A percentile compares a stretch with the other conserved stretches of the same genome.
Evolutionary conservation across 116 monocot genomes (phyloP).

Genomic region (Dioscorea cayenensis): DNA sequence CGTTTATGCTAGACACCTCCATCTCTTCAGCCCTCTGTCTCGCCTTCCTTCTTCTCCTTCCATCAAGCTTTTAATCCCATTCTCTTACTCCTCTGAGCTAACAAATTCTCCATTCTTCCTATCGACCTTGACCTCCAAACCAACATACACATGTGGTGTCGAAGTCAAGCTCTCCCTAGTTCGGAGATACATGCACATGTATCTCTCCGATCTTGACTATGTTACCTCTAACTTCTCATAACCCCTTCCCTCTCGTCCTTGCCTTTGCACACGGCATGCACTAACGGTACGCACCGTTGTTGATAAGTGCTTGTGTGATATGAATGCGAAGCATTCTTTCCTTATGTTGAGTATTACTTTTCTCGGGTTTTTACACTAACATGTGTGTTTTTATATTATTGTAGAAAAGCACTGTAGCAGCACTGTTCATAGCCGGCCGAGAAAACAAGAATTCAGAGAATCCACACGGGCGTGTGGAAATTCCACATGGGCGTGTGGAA

Average conservation of each 20-base stretch:
- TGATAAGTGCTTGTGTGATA: too few species aligned
- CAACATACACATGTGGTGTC: not conserved
- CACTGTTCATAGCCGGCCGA: too few species aligned
- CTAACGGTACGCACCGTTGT: slow-evolving; percentile 80
- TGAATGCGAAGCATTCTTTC: too few species aligned
- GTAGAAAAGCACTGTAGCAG: too few species aligned
- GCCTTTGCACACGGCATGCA: slow-evolving; percentile 71
- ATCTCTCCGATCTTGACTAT: slow-evolving; percentile 32
- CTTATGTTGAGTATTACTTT: too few species aligned
- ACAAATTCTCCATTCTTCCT: slow-evolving; percentile 5
- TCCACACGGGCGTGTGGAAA: too few species aligned
- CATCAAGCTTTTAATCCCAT: slow-evolving; percentile 19
- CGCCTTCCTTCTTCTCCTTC: not conserved
- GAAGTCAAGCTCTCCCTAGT: not conserved
- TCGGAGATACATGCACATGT: not conserved
- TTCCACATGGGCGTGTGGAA: too few species aligned
- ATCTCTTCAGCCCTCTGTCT: slow-evolving; percentile 21
- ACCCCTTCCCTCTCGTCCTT: slow-evolving; percentile 3
- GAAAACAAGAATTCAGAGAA: too few species aligned
- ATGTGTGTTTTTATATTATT: too few species aligned
- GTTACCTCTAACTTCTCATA: slow-evolving; percentile 43
- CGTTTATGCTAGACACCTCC: slow-evolving; percentile 6
- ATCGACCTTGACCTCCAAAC: slow-evolving; percentile 11
- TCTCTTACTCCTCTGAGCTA: slow-evolving; percentile 8
- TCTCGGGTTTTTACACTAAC: too few species aligned